Evolutionary conservation across 108 stramenopile genomes (phyloP), one percentile per base, ranked within the genome.

Genomic region (Conticribra guillardii): DNA sequence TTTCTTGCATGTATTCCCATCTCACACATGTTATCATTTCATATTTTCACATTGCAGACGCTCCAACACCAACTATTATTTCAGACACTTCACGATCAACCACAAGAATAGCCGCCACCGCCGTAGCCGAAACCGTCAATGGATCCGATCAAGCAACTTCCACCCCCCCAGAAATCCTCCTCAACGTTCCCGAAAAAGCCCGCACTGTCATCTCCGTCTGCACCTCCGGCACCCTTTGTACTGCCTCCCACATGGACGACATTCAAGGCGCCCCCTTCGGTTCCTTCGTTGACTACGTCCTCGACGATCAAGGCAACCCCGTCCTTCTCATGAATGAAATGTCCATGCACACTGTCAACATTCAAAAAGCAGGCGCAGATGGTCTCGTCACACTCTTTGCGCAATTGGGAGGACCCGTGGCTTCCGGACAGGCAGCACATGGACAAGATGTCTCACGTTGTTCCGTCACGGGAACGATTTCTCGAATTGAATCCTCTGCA

Each of bases 231-330:
- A 96, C 95, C 4, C 76, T 96, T 8, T 96, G 92, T 79, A 96
- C 95, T 7, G 67, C 82, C 15, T 92, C 94, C 30, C 75, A 62
- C 51, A 87, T 84, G 59, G 87, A 88, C 3, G 96, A 86, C 15
- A 89, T 95, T 57, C 78, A 86, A 52, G 95, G 95, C 22, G 84
- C 93, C 16, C 97, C 98, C 28, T 98, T 98, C 62, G 97, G 97
- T 24, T 92, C 92, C 48, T 95, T 92, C 71, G 97, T 97, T 33
- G 98, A 99, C 79, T 99, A 98, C 73, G 95, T 99, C 7, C 76
- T 99, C 21, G 98, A 98, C 74, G 95, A 92, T 52, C 29, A 81
- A 29, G 98, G 96, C 45, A 85, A 89, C 78, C 98, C 97, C 17
- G 93, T 97, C 29, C 80, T 98, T n/a, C 83, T 99, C 51, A 95